These are phyloP conservation scores for Solanum sparsipilum DNA, from an alignment of 257 asterid genomes.

Conservation along the genomic window DNA sequence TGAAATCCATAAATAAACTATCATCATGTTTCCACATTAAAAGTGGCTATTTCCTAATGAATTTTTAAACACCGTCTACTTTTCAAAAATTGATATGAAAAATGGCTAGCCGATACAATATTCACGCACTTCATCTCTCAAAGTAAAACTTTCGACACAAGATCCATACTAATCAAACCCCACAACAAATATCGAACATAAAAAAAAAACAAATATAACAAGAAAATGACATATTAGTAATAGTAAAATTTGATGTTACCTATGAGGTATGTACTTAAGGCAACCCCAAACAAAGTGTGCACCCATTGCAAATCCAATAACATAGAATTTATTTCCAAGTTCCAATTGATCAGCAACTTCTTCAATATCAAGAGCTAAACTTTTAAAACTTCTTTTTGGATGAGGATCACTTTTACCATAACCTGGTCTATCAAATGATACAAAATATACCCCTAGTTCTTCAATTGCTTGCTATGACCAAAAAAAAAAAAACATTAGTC, in stretches of 20 bases:
- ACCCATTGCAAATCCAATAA: conserved; percentile 45
- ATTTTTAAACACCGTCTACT: background rate
- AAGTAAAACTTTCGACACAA: background rate
- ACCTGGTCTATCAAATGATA: conserved; percentile 51
- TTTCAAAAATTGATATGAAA: background rate
- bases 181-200: background rate
- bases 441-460: conserved; percentile 34
- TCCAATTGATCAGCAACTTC: conserved; percentile 31
- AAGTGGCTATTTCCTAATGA: background rate
- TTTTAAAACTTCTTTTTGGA: conserved; percentile 33
- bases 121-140: background rate
- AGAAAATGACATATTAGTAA: background rate
- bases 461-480: conserved; percentile 25
- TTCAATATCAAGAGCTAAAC: conserved; percentile 37
- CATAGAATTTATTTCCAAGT: conserved; percentile 37
- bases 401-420: conserved; percentile 61
- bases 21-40: background rate
- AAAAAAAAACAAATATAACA: background rate
- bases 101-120: background rate
- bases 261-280: conserved; percentile 40
- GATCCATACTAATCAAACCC: background rate
- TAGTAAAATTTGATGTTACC: conserved; percentile 11
- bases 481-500: background rate
- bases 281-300: conserved; percentile 53
- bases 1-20: background rate